Base-by-base conservation (phyloP, 257 asterid genomes). In the Phtheirospermum japonicum region DNA sequence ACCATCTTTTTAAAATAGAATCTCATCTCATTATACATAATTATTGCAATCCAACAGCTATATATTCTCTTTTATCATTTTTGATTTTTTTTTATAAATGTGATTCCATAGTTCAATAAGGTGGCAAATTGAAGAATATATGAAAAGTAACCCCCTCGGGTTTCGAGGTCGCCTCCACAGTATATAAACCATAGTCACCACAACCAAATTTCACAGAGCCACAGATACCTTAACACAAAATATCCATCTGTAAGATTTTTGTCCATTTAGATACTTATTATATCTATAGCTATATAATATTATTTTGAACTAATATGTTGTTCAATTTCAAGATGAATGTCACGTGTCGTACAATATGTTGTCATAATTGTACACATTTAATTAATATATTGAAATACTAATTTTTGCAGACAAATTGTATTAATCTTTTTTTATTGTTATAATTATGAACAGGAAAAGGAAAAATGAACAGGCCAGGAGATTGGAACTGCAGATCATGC, bases 401-500 rank as follows among this genome's bases (percentile, higher is more conserved):
- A 23, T 23, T 1, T n/a, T n/a, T n/a, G n/a, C n/a, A n/a, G n/a
- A n/a, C n/a, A n/a, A n/a, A n/a, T n/a, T 42, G 2, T 6, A 48
- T 17, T 16, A 16, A 48, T 9, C 1, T 9, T 23, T 50, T 8
- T 28, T 55, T 28, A 1, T 26, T 13, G 34, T 30, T 6, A 8
- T 6, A 5, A 12, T 45, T 45, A 33, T 36, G 65, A 9, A 6
- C 57, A 17, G 75, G 42, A 13, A 3, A 48, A 20, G 32, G 52
- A 37, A 72, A 66, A 42, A 92, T 92, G 98, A 92, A 74, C 77
- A 82, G 97, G 80, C 96, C 97, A 6, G 99, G 99, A 75, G 99
- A 89, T 69, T 92, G 99, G 99, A 89, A 89, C 83, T 92, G 99
- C 86, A 76, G 93, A 69, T 79, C 95, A 49, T 92, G 99, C 90